Evolutionary conservation across 371 early-diverging fungal genomes (phyloP), one percentile per base, ranked within the genome.

Genomic region (Mucor plumbeus): DNA sequence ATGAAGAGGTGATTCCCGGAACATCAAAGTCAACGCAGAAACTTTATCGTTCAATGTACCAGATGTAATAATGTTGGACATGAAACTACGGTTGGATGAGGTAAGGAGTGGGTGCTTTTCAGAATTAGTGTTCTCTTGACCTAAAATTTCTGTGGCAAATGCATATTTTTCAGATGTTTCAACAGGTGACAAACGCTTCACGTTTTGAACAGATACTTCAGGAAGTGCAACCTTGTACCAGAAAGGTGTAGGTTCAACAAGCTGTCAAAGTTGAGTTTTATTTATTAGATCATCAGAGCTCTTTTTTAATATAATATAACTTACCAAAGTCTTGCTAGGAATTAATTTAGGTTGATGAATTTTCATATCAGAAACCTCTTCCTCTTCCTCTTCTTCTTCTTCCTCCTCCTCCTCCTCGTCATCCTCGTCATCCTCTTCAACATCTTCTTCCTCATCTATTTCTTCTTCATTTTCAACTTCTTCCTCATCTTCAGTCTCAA

Each of bases 21-120:
- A 85, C 61, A 95, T 79, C 64, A 98, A 83, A 1, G 97, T 96
- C 67, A 98, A 74, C 7, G 98, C 98, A 19, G 96, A 95, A 14
- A 97, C 89, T 62, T 92, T 91, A 87, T 98, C 99, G 67, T 88
- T 90, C 59, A 94, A 77, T 14, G 98, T 97, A 80, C 99, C 99
- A 36, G 94, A 92, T 50, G 87, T 75, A 76, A 98, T 78, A 50
- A 98, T 91, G 60, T 94, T 94, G 41, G 90, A 80, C 40, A 97
- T 86, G 76, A 97, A 97, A 59, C 87, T 87, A 65, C 87, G 85
- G 81, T 98, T 97, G 40, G 94, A 89, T 6, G 90, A 81, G 6
- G 89, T 86, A 19, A 91, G 73, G 19, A 65, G 69, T 3, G 83
- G 80, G 59, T 84, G 82, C 44, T 83, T 83, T 62, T 88, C 90